phyloP scores from a whole-genome alignment of 2,329 filamentous ascomycete genomes.

The Curvularia eragrostidis region DNA sequence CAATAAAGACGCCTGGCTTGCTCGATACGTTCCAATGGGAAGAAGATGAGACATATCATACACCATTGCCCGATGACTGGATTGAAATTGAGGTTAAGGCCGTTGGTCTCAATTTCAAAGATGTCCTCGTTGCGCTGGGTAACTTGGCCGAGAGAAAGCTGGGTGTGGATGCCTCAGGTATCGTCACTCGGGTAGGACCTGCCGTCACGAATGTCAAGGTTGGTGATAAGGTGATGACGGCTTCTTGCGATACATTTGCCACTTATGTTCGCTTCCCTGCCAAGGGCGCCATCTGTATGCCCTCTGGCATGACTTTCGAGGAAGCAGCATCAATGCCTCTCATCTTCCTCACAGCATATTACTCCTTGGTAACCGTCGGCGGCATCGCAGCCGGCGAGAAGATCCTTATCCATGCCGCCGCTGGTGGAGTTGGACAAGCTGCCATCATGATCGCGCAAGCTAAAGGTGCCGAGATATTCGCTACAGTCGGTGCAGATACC shows the following conservation, averaged over 20 bases:
- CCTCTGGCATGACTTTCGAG: conserved; percentile 11
- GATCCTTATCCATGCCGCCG: conserved; percentile 37
- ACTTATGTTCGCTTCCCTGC: conserved; percentile 15
- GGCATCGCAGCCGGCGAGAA: conserved; percentile 31
- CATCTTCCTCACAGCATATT: conserved; percentile 14
- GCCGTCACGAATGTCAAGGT: conserved; percentile 8
- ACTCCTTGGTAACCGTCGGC: conserved; percentile 8
- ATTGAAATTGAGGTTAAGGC: conserved; percentile 9
- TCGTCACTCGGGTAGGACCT: conserved; percentile 5
- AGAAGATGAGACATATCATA: conserved; percentile 7
- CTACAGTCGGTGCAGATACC: conserved; percentile 22
- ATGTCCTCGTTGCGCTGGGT: conserved; percentile 9
- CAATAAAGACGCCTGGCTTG: conserved; percentile 8
- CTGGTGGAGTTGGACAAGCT: conserved; percentile 35
- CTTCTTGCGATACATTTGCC: conserved; percentile 12
- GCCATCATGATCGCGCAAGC: conserved; percentile 29
- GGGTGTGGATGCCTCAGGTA: conserved; percentile 6
- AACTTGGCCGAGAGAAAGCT: conserved; percentile 14
- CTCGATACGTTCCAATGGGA: conserved; percentile 14
- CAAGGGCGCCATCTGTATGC: conserved; percentile 11
- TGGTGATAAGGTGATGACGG: conserved; percentile 11
- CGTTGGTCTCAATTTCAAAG: conserved; percentile 14
- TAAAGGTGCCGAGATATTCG: conserved; percentile 25
- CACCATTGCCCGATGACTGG: conserved; percentile 4
- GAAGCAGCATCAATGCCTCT: conserved; percentile 14